Evolutionary conservation across 208 protist genomes (phyloP).

Genomic region (Wallacemonas collosoma): DNA sequence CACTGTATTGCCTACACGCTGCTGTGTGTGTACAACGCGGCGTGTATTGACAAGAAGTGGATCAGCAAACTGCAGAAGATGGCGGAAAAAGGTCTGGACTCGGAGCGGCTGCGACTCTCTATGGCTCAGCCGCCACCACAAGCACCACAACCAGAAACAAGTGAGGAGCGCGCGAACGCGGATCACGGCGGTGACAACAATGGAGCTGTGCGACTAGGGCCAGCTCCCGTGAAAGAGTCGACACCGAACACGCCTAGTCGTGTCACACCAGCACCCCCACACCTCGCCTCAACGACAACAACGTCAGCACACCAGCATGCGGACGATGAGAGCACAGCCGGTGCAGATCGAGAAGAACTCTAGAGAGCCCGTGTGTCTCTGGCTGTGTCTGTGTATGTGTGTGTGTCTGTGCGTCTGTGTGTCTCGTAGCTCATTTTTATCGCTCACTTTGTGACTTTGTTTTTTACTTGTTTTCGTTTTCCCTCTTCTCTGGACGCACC

Average conservation of each 20-base stretch:
- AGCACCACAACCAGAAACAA: too few species aligned
- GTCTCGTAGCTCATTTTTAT: not conserved
- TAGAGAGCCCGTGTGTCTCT: not conserved
- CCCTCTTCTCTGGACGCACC: too few species aligned
- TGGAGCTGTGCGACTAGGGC: too few species aligned
- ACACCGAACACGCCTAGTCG: not conserved
- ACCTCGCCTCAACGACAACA: not conserved
- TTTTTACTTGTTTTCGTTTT: not conserved
- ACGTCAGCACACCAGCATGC: not conserved
- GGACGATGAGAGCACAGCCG: not conserved
- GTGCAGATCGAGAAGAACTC: not conserved
- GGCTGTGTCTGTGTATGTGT: slow-evolving; percentile 4
- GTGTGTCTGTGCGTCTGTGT: not conserved
- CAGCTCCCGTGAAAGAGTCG: too few species aligned
- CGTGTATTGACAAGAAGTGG: slow-evolving; percentile 53
- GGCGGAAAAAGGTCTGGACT: slow-evolving; percentile 38
- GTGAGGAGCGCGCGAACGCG: too few species aligned
- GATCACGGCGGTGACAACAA: too few species aligned
- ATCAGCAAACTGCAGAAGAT: slow-evolving; percentile 53
- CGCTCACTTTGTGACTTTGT: not conserved
- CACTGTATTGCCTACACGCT: slow-evolving; percentile 36
- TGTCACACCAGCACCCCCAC: not conserved
- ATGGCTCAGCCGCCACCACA: slow-evolving; percentile 22
- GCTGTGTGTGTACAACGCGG: slow-evolving; percentile 60
- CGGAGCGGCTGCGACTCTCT: slow-evolving; percentile 30